Conservation (phyloP, 1,284 basidiomycete genomes). For the Xerocomus nothofagi region DNA sequence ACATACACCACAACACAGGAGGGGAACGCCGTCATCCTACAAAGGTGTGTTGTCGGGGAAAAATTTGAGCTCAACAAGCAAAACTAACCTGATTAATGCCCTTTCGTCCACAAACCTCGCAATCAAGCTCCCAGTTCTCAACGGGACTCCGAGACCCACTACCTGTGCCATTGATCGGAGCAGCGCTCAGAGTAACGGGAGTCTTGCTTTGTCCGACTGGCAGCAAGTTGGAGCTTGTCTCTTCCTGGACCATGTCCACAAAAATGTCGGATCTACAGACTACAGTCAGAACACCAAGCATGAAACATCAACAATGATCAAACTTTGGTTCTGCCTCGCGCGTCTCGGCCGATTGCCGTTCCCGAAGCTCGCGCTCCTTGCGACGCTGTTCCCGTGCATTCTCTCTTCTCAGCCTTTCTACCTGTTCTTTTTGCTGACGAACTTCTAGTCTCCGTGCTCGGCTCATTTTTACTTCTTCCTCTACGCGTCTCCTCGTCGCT, state of each 20-base stretch:
- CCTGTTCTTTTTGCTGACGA: conserved; percentile 63
- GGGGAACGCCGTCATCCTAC: conserved; percentile 72
- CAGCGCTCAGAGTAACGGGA: not conserved
- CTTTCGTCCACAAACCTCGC: conserved; percentile 73
- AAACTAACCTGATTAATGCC: conserved; percentile 66
- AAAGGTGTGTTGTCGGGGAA: conserved; percentile 7
- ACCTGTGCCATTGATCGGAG: conserved; percentile 32
- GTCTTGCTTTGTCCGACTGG: conserved; percentile 5
- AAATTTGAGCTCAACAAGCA: conserved; percentile 1
- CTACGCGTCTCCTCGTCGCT: conserved; percentile 52
- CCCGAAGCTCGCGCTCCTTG: conserved; percentile 46
- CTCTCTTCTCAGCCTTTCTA: conserved; percentile 59
- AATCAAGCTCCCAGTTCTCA: conserved; percentile 81
- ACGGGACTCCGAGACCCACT: conserved; percentile 49
- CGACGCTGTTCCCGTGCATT: conserved; percentile 52
- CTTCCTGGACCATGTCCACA: conserved; percentile 3
- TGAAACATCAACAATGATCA: conserved; percentile 1
- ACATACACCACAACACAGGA: conserved; percentile 80
- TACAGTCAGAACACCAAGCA: conserved; percentile 16
- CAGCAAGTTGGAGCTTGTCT: not conserved
- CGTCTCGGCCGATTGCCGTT: conserved; percentile 22
- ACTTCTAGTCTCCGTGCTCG: conserved; percentile 64
- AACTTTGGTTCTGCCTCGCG: conserved; percentile 16
- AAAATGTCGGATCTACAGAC: conserved; percentile 14
- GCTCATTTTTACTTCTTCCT: conserved; percentile 64